phyloP scores from a whole-genome alignment of 345 rosid genomes.

The Ceriops decandra region DNA sequence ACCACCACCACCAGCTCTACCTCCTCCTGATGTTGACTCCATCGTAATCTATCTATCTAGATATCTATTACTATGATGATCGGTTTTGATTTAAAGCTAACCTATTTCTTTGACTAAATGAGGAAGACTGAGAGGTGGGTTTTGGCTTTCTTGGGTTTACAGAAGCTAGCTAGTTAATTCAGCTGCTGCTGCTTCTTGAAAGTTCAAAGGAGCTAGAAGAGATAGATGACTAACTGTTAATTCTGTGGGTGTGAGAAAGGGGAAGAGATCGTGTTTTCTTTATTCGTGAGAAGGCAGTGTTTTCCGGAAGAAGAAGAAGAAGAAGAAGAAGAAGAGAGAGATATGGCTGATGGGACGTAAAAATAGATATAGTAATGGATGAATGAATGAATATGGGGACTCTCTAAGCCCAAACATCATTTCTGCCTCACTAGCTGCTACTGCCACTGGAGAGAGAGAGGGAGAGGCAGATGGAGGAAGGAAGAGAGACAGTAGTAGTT shows the following conservation, averaged over 20 bases:
- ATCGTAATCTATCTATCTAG: neutral
- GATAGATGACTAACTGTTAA: neutral
- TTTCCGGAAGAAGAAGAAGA: neutral
- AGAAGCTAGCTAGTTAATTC: neutral
- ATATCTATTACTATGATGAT: too few relatives aligned
- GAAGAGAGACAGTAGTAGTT: neutral
- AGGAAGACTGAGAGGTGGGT: neutral
- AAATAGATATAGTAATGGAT: slow-evolving; percentile 11
- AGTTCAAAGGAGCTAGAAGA: neutral
- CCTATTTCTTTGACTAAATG: neutral
- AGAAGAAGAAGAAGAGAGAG: neutral
- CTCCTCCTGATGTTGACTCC: slow-evolving; percentile 19
- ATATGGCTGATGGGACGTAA: slow-evolving; percentile 20
- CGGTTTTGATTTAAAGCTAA: neutral
- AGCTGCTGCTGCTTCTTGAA: neutral
- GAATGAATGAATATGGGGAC: neutral
- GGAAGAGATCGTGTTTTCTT: slow-evolving; percentile 7
- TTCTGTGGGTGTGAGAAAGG: slow-evolving; percentile 9
- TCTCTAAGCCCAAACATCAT: neutral
- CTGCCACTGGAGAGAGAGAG: too few relatives aligned
- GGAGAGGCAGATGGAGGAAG: too few relatives aligned
- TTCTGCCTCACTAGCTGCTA: neutral
- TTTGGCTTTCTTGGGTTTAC: neutral
- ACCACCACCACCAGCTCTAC: neutral
- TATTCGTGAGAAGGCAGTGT: slow-evolving; percentile 16